Evolutionary conservation across 1,284 basidiomycete species (phyloP).

Genomic region (Cryptococcus sp.): DNA sequence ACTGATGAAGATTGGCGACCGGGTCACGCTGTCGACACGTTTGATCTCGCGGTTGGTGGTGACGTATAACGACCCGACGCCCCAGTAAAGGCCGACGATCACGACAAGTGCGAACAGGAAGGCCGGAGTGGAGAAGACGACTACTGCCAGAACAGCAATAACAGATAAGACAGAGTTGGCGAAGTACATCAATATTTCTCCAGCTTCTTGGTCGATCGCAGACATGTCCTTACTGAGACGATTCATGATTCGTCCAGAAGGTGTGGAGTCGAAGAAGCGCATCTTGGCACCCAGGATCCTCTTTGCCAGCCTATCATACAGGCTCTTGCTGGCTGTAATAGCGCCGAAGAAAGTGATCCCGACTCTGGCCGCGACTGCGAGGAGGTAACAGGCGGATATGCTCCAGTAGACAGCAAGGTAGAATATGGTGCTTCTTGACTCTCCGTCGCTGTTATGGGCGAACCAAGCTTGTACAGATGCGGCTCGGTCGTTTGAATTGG

Average conservation of each 20-base stretch:
- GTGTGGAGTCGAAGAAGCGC: constrained; percentile 54
- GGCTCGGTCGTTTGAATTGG: constrained; percentile 29
- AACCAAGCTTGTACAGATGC: not conserved
- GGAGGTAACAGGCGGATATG: constrained; percentile 43
- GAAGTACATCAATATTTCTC: constrained; percentile 51
- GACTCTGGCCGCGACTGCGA: constrained; percentile 43
- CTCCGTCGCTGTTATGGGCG: not conserved
- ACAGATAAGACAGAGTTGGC: constrained; percentile 42
- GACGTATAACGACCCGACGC: constrained; percentile 55
- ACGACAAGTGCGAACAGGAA: constrained; percentile 53
- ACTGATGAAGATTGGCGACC: constrained; percentile 60
- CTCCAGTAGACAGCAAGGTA: constrained; percentile 46
- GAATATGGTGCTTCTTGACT: constrained; percentile 29
- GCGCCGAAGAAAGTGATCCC: constrained; percentile 44
- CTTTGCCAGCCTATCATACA: constrained; percentile 45
- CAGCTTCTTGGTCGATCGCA: constrained; percentile 56
- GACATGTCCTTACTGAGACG: constrained; percentile 57
- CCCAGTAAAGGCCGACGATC: constrained; percentile 54
- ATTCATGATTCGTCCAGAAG: constrained; percentile 58
- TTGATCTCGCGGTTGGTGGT: constrained; percentile 59
- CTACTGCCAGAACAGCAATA: constrained; percentile 46
- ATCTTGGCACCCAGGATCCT: constrained; percentile 52
- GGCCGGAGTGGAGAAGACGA: constrained; percentile 45
- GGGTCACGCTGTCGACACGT: constrained; percentile 58
- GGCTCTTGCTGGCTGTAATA: constrained; percentile 38